Base-by-base conservation (phyloP, 371 early-diverging fungal genomes). In the Haplosporangium sp. region DNA sequence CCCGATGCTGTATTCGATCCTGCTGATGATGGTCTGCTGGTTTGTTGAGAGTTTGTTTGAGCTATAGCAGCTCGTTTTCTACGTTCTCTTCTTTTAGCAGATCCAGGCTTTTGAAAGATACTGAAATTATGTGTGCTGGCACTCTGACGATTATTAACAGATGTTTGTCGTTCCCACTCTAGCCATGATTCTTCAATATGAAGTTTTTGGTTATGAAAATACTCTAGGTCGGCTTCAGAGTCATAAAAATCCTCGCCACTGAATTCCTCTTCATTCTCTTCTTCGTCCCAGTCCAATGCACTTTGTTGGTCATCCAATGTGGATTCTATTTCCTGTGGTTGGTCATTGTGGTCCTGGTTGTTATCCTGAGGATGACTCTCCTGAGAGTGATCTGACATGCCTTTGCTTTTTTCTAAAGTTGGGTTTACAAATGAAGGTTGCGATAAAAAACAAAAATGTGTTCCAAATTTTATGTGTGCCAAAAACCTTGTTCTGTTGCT, bases 141-240 rank as follows among this genome's bases (percentile, higher is more conserved):
- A 17, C 56, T 67, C 52, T 69, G 77, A 13, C 60, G 65, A 59
- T 69, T 81, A 45, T 71, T 72, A 58, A 65, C 69, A 10, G 66
- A 56, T 11, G 61, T n/a, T 40, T 71, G 71, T 5, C 69, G 69
- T 8, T 74, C 82, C 82, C 82, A 81, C 58, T 81, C 82, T 13
- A 81, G 42, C 82, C 82, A 81, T 15, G 75, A 75, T 15, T 81
- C 69, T 53, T 74, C 82, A 60, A 81, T 81, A n/a, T 56, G 72
- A 20, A 68, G 69, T 56, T 69, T 75, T 57, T 74, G 68, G n/a
- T 74, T 75, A 58, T 79, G 68, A 42, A 57, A 67, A 52, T 67
- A 44, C 1, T 65, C 81, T 6, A 61, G 59, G 47, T 79, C 75
- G n/a, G 68, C 71, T 7, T 79, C 65, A 9, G 81, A 71, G 63